A percentile compares a stretch with the other conserved stretches of the same genome.
Evolutionary conservation across 345 rosid genomes (phyloP).

Genomic region (Lepidium africanum): DNA sequence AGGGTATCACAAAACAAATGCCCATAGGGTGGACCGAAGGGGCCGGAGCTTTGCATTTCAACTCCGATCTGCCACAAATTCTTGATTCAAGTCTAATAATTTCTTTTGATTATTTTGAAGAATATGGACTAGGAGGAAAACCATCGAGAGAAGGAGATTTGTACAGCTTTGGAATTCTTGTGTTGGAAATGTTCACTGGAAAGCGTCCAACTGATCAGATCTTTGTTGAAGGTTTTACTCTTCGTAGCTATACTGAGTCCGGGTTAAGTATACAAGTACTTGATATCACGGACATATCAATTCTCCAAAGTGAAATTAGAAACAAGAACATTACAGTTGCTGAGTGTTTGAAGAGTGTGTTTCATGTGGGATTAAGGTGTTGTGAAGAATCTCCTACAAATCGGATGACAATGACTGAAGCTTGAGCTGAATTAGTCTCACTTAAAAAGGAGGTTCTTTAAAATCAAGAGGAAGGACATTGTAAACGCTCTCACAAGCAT

Average conservation of each 20-base stretch:
- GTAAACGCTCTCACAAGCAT: too few relatives aligned
- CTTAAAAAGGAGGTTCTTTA: not conserved
- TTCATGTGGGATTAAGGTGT: constrained; percentile 14
- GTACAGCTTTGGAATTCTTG: not conserved
- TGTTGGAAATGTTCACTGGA: not conserved
- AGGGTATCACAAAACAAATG: too few relatives aligned
- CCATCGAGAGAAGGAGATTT: constrained; percentile 5
- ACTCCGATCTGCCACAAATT: too few relatives aligned
- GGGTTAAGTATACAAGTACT: not conserved
- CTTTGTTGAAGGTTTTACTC: constrained; percentile 16
- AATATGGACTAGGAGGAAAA: constrained; percentile 28
- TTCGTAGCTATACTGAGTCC: constrained; percentile 4
- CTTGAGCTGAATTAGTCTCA: constrained; percentile 1
- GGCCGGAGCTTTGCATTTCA: too few relatives aligned
- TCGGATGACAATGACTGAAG: constrained; percentile 7
- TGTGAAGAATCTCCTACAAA: constrained; percentile 4
- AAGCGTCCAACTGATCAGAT: constrained; percentile 19
- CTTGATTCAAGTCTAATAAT: too few relatives aligned
- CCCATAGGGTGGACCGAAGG: too few relatives aligned
- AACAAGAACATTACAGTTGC: not conserved
- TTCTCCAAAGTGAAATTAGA: not conserved
- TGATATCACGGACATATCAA: constrained; percentile 7
- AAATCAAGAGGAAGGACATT: not conserved
- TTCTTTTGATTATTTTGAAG: not conserved
- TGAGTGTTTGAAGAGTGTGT: constrained; percentile 1